Evolutionary conservation across 2,329 filamentous ascomycete genomes (phyloP).

Genomic region (Venturia asperata): DNA sequence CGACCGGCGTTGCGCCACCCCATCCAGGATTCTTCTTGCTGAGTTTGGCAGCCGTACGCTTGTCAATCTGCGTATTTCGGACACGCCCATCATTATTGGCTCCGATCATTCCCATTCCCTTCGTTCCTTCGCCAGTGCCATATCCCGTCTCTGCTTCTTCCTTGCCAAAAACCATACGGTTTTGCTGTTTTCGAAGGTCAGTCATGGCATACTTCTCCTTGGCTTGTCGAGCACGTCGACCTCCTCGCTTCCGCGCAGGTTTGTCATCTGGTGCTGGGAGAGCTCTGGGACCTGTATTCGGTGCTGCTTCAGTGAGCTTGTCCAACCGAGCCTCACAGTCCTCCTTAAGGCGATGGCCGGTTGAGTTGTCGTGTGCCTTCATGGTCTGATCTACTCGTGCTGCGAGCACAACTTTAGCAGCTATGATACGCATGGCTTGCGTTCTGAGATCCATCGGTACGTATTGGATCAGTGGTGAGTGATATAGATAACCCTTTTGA

Average conservation of each 20-base stretch:
- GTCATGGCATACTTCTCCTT: constrained; percentile 98
- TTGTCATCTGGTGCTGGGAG: constrained; percentile 94
- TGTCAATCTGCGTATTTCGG: constrained; percentile 80
- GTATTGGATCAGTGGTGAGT: constrained; percentile 79
- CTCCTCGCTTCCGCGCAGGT: constrained; percentile 84
- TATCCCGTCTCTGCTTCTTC: constrained; percentile 93
- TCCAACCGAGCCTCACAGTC: constrained; percentile 80
- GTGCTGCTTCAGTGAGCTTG: constrained; percentile 84
- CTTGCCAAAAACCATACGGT: constrained; percentile 90
- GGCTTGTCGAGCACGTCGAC: constrained; percentile 79
- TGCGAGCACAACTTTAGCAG: constrained; percentile 88
- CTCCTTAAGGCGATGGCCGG: constrained; percentile 73
- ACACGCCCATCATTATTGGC: constrained; percentile 82
- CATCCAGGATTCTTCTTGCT: constrained; percentile 94
- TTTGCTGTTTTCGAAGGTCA: constrained; percentile 90
- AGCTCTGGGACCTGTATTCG: constrained; percentile 80
- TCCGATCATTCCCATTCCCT: constrained; percentile 92
- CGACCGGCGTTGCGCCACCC: constrained; percentile 55
- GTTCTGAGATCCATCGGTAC: constrained; percentile 82
- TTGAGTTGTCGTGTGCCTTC: constrained; percentile 70
- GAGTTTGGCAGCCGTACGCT: constrained; percentile 85
- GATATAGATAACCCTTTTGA: constrained; percentile 88
- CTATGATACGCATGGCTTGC: constrained; percentile 90
- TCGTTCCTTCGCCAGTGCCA: constrained; percentile 74
- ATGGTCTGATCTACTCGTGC: constrained; percentile 85